Percentiles rank a stretch among this genome's conserved stretches.
Conservation (phyloP, 805 yeast genomes). For the Candida boidinii region DNA sequence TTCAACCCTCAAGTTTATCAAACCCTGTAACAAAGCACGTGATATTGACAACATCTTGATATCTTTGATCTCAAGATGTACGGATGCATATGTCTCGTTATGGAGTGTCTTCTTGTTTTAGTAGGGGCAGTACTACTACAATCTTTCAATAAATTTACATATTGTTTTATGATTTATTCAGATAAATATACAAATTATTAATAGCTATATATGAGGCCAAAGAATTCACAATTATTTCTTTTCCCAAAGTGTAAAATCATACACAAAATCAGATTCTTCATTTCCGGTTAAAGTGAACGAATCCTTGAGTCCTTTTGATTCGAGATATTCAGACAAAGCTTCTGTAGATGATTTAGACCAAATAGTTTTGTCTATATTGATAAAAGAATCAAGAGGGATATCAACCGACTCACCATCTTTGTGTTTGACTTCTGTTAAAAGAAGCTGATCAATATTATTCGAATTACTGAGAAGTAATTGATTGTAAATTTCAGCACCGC, state of each 20-base stretch:
- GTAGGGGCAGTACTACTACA: too few species aligned
- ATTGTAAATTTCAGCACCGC: constrained; percentile 85
- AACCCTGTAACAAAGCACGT: too few species aligned
- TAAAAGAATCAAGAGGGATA: constrained; percentile 64
- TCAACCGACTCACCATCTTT: constrained; percentile 10
- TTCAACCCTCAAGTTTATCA: too few species aligned
- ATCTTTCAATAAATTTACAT: too few species aligned
- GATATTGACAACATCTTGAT: too few species aligned
- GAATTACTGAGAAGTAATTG: constrained; percentile 24
- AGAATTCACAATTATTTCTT: too few species aligned
- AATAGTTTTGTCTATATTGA: constrained; percentile 29
- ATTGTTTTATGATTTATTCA: too few species aligned
- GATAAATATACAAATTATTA: too few species aligned
- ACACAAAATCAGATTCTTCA: constrained; percentile 34
- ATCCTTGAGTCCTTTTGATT: constrained; percentile 27
- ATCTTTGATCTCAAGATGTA: too few species aligned
- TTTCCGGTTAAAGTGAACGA: constrained; percentile 23
- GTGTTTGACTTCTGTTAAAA: constrained; percentile 61
- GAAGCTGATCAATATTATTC: constrained; percentile 40
- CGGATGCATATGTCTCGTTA: too few species aligned
- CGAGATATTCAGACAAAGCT: constrained; percentile 27
- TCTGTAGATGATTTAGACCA: constrained; percentile 30
- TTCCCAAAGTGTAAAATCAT: constrained; percentile 56
- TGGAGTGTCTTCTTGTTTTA: too few species aligned
- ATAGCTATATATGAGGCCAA: too few species aligned